phyloP scores from a whole-genome alignment of 1,284 basidiomycete genomes.

The Kalmanozyma brasiliensis region DNA sequence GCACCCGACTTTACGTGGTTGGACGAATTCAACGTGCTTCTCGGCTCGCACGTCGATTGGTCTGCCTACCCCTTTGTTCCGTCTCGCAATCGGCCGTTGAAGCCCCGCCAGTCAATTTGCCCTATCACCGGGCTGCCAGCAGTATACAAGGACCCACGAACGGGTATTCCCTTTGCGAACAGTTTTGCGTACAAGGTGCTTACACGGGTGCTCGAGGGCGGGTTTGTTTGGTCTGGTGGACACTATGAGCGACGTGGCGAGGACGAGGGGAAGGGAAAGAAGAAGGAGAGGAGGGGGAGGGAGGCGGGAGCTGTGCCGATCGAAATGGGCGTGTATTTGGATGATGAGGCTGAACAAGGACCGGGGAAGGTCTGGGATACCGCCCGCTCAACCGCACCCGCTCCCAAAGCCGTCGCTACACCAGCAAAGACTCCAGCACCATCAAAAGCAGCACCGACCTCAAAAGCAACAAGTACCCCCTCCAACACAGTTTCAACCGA shows the following conservation, averaged over 20 bases:
- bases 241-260: conserved; percentile 3
- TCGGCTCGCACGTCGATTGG: conserved; percentile 74
- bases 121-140: conserved; percentile 71
- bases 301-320: conserved; percentile 22
- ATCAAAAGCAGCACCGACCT: neutral
- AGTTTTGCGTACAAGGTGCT: conserved; percentile 75
- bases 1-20: conserved; percentile 71
- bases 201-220: conserved; percentile 73
- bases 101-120: conserved; percentile 68
- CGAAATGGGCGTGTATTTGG: conserved; percentile 47
- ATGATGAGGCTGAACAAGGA: conserved; percentile 33
- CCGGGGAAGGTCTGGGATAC: conserved; percentile 25
- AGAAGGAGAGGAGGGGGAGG: neutral
- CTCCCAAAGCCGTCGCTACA: neutral
- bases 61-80: conserved; percentile 68
- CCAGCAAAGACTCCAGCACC: neutral
- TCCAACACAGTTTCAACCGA: neutral
- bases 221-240: conserved; percentile 50
- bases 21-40: conserved; percentile 79
- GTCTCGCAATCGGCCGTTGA: conserved; percentile 68
- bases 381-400: neutral
- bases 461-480: neutral
- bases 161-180: conserved; percentile 80
- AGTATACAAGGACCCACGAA: conserved; percentile 78
- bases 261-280: neutral